Percentiles rank a stretch among this genome's conserved stretches.
Evolutionary conservation across 441 rosid genomes (phyloP).

Genomic region (Adansonia gregorii): DNA sequence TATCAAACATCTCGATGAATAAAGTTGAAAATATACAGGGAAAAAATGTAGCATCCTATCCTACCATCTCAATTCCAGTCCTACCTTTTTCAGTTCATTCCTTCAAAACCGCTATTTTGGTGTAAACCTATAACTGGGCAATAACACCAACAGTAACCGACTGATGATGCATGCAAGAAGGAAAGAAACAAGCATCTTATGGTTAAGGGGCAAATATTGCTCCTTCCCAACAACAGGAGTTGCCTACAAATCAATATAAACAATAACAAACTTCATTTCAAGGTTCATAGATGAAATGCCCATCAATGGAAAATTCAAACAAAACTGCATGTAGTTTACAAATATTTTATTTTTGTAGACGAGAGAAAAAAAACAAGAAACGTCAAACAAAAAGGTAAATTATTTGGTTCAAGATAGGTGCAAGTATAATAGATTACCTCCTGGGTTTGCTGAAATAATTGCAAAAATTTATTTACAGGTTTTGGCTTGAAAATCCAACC

Average conservation of each 20-base stretch:
- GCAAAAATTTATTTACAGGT: conserved; percentile 21
- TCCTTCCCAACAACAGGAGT: not conserved
- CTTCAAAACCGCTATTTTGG: not conserved
- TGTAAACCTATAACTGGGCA: not conserved
- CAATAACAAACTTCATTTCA: not conserved
- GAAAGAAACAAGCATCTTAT: not conserved
- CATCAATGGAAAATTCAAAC: conserved; percentile 4
- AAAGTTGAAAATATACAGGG: not conserved
- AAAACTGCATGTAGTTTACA: not conserved
- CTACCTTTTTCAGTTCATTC: not conserved
- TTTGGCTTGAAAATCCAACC: conserved; percentile 22
- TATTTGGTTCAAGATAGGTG: not conserved
- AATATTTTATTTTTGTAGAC: not conserved
- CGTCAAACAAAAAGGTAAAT: not conserved
- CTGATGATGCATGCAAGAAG: not conserved
- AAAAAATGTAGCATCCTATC: not conserved
- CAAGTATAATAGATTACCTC: not conserved
- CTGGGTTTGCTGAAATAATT: conserved; percentile 10
- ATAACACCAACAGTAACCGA: not conserved
- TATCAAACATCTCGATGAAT: not conserved
- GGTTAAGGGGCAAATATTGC: not conserved
- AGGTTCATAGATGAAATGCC: not conserved
- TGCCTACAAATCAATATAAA: not conserved
- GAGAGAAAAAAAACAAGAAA: not conserved
- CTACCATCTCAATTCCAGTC: not conserved